Evolutionary conservation across 805 yeast genomes (phyloP).

Genomic region (Isabelozyma pseudorhagii): DNA sequence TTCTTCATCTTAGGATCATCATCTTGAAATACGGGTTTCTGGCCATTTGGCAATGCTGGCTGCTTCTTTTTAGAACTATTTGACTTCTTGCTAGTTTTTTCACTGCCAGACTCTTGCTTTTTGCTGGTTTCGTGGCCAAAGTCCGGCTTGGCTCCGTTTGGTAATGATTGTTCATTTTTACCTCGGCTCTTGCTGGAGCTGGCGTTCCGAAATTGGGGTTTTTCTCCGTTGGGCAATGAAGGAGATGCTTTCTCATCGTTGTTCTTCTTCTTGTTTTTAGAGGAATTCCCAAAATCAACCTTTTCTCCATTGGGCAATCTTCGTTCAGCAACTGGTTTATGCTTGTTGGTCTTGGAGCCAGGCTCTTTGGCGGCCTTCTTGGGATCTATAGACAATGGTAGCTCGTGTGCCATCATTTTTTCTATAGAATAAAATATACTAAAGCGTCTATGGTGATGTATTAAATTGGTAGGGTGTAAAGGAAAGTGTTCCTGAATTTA

Average conservation of each 20-base stretch:
- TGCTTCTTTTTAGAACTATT: slow-evolving; percentile 5
- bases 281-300: slow-evolving; percentile 25
- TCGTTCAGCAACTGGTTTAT: slow-evolving; percentile 7
- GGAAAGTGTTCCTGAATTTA: background rate
- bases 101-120: background rate
- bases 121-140: background rate
- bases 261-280: slow-evolving; percentile 3
- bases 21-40: slow-evolving; percentile 18
- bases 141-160: slow-evolving; percentile 28
- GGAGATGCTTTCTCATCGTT: background rate
- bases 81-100: slow-evolving; percentile 1
- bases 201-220: slow-evolving; percentile 16
- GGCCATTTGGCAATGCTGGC: slow-evolving; percentile 24
- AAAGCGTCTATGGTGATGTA: background rate
- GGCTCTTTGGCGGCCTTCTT: slow-evolving; percentile 4
- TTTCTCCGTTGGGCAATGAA: slow-evolving; percentile 25
- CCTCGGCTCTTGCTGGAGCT: background rate
- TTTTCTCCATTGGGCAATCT: slow-evolving; percentile 26
- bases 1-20: slow-evolving; percentile 6
- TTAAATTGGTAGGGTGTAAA: background rate
- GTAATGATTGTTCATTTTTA: slow-evolving; percentile 13
- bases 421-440: background rate
- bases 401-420: slow-evolving; percentile 32
- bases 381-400: slow-evolving; percentile 23
- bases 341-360: slow-evolving; percentile 2